These are phyloP conservation scores for Ceratocystis cacaofunesta DNA, from an alignment of 2,329 filamentous ascomycete genomes.

Conservation along the genomic window DNA sequence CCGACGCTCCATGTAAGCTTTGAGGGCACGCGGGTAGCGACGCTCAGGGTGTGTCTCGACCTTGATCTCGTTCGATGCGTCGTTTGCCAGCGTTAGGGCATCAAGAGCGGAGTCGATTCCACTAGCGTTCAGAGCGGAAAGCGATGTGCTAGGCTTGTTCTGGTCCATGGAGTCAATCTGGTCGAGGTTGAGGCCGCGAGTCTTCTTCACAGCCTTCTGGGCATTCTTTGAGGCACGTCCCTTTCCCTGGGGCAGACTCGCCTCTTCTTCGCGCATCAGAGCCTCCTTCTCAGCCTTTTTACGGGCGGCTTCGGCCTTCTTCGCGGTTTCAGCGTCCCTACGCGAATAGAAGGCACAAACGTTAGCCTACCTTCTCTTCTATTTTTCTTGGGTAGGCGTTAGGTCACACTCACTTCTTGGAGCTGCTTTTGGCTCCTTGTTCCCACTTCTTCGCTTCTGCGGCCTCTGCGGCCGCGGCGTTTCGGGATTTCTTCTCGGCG, in stretches of 20 bases:
- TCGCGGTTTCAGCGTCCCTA: slow-evolving; percentile 72
- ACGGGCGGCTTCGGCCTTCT: slow-evolving; percentile 64
- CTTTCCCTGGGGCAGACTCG: slow-evolving; percentile 39
- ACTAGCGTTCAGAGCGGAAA: slow-evolving; percentile 56
- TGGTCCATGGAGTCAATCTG: slow-evolving; percentile 62
- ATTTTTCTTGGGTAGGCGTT: slow-evolving; percentile 5
- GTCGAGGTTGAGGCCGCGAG: slow-evolving; percentile 57
- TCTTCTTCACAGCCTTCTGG: slow-evolving; percentile 40
- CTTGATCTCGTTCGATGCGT: slow-evolving; percentile 38
- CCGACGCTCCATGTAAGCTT: slow-evolving; percentile 65
- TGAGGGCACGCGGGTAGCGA: slow-evolving; percentile 72
- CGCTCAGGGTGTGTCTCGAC: slow-evolving; percentile 81
- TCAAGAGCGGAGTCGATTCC: slow-evolving; percentile 92
- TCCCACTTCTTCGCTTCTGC: slow-evolving; percentile 65
- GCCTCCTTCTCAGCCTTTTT: slow-evolving; percentile 92
- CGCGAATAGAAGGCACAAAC: neutral
- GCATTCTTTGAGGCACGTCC: slow-evolving; percentile 53
- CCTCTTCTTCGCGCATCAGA: slow-evolving; percentile 69
- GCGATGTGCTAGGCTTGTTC: slow-evolving; percentile 23
- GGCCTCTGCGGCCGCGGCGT: slow-evolving; percentile 48
- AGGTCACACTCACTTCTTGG: slow-evolving; percentile 62
- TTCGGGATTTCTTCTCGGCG: slow-evolving; percentile 59
- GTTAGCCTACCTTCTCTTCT: slow-evolving; percentile 6
- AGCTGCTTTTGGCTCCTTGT: slow-evolving; percentile 68
- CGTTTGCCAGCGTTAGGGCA: slow-evolving; percentile 52